Evolutionary conservation across 257 asterid species (phyloP), one percentile per base, ranked within the genome.

Genomic region (Ilex asprella): DNA sequence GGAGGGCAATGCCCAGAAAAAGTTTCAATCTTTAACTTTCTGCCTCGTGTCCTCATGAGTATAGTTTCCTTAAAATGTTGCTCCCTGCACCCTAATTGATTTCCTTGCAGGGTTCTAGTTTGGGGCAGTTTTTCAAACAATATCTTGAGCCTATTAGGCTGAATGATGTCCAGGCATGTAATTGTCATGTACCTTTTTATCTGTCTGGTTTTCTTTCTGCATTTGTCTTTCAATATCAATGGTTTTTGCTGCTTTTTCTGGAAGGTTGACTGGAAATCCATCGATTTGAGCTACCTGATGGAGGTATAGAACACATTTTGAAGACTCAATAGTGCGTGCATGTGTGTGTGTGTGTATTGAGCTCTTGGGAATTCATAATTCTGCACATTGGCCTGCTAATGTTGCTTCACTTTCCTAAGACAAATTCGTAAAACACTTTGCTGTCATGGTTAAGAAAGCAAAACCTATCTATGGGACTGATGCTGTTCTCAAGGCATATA

Each of bases 111-210:
- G 99, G 97, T 75, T 93, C 97, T 60, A 89, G 99, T 71, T 67
- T 93, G 95, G 97, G 99, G 71, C 99, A 89, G 78, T 93, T 89
- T 75, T 93, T 87, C 80, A 76, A 75, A 68, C 91, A 87, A 52
- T 93, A 89, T 85, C 99, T 93, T 29, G 90, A 87, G 77, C 96
- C 97, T 67, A 93, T 93, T 75, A 93, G 84, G 68, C 90, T 89
- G 83, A 93, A 93, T 55, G 91, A 87, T 61, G 85, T 85, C 74
- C 86, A 84, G 95, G 99, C 84, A 78, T 62, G 79, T 55, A 59
- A 70, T 67, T 50, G 29, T 15, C 66, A 47, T 46, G 56, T 55
- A 59, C 69, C 35, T 53, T 63, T 41, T 32, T 55, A 30, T 51
- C 58, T 65, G 43, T 60, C 67, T 70, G 60, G 52, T 64, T 15